Conservation (phyloP, 352 stramenopile genomes). For the Phytophthora crassamura region DNA sequence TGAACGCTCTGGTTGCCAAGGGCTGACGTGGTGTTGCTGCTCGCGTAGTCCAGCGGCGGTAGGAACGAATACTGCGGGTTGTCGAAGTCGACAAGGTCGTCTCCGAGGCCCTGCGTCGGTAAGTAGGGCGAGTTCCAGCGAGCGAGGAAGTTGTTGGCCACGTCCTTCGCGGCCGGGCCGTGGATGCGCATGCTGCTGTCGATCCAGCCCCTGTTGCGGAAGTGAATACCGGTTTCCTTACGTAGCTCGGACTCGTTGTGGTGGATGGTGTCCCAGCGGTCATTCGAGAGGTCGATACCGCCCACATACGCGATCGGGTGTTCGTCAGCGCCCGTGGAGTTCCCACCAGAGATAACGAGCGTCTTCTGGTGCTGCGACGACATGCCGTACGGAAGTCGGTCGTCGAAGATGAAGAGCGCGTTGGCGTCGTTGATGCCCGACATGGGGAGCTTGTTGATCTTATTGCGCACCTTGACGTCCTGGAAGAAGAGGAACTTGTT, state of each 20-base stretch:
- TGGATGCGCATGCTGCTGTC: conserved; percentile 55
- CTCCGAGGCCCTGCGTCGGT: conserved; percentile 28
- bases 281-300: conserved; percentile 54
- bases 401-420: conserved; percentile 54
- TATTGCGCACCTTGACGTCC: conserved; percentile 47
- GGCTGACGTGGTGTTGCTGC: conserved; percentile 19
- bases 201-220: conserved; percentile 54
- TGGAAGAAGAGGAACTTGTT: conserved; percentile 54
- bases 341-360: conserved; percentile 32
- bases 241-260: conserved; percentile 53
- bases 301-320: conserved; percentile 51
- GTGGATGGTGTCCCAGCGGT: conserved; percentile 65
- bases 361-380: conserved; percentile 63
- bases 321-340: conserved; percentile 5
- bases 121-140: conserved; percentile 57
- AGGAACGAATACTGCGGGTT: conserved; percentile 46
- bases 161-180: too few relatives aligned
- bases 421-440: conserved; percentile 27
- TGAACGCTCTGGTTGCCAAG: conserved; percentile 46
- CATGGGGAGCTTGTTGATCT: conserved; percentile 43
- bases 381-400: conserved; percentile 42
- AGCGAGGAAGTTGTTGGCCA: conserved; percentile 57
- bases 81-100: conserved; percentile 54
- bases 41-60: conserved; percentile 14
- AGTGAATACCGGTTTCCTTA: conserved; percentile 33